phyloP scores from a whole-genome alignment of 805 yeast species.

The Cyberlindnera maritima region DNA sequence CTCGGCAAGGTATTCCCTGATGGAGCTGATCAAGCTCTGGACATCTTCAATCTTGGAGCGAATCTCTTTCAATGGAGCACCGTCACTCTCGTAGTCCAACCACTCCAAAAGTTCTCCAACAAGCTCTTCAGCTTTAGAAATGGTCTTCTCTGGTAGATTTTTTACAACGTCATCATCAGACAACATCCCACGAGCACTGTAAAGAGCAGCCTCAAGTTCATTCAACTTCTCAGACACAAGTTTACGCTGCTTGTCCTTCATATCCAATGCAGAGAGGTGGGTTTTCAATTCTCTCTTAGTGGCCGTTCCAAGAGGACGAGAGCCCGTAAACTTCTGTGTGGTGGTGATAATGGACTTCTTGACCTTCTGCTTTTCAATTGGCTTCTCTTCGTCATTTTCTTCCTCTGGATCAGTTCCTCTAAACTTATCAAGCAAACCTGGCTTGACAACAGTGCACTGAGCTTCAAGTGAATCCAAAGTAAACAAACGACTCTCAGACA shows the following conservation, averaged over 20 bases:
- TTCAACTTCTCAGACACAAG: constrained; percentile 60
- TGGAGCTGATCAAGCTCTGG: constrained; percentile 27
- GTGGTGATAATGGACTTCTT: constrained; percentile 22
- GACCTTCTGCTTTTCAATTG: constrained; percentile 20
- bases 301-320: constrained; percentile 48
- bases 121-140: constrained; percentile 34
- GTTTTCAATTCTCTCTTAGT: constrained; percentile 43
- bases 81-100: constrained; percentile 72
- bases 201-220: constrained; percentile 68
- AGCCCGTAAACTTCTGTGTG: constrained; percentile 35
- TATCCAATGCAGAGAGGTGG: constrained; percentile 51
- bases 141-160: constrained; percentile 39
- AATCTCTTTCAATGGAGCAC: constrained; percentile 40
- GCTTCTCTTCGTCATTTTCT: constrained; percentile 10
- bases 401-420: not conserved
- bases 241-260: constrained; percentile 52
- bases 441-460: constrained; percentile 35
- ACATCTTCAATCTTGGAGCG: constrained; percentile 30
- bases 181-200: constrained; percentile 59
- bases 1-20: constrained; percentile 40
- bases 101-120: constrained; percentile 62
- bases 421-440: constrained; percentile 20
- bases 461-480: constrained; percentile 42
- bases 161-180: constrained; percentile 48
- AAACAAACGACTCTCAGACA: constrained; percentile 52